These are phyloP conservation scores for Blastomyces silverae DNA, from an alignment of 2,329 filamentous ascomycete species.

Conservation along the genomic window DNA sequence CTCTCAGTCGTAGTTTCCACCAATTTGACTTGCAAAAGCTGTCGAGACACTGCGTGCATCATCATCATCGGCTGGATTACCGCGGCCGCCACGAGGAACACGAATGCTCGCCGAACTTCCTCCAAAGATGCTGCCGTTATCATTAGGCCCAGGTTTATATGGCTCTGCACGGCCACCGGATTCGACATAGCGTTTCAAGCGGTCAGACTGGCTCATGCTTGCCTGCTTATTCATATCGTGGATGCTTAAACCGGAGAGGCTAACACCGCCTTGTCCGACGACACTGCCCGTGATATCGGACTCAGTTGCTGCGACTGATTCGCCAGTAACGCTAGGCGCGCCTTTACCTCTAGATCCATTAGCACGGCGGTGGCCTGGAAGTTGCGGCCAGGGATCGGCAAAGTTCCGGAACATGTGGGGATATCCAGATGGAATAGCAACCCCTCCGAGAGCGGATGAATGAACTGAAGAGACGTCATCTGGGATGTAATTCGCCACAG, in stretches of 20 bases:
- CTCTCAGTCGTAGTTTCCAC: conserved; percentile 56
- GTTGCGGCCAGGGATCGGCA: conserved; percentile 78
- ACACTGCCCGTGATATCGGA: conserved; percentile 75
- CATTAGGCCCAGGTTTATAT: conserved; percentile 46
- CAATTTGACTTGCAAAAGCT: conserved; percentile 92
- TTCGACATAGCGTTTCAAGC: conserved; percentile 90
- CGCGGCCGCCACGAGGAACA: conserved; percentile 40
- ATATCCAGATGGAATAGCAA: conserved; percentile 73
- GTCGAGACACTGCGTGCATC: conserved; percentile 95
- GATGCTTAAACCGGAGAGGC: conserved; percentile 74
- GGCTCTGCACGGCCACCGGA: conserved; percentile 62
- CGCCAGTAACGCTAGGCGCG: conserved; percentile 74
- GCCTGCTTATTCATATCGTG: conserved; percentile 63
- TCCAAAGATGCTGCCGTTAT: conserved; percentile 60
- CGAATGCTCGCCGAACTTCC: conserved; percentile 50
- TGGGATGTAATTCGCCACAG: conserved; percentile 89
- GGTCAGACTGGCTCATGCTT: conserved; percentile 75
- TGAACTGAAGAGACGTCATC: conserved; percentile 97
- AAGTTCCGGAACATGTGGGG: conserved; percentile 96
- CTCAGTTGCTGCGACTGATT: conserved; percentile 87
- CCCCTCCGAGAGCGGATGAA: conserved; percentile 80
- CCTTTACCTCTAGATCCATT: conserved; percentile 61
- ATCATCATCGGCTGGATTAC: conserved; percentile 60
- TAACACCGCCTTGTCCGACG: conserved; percentile 77
- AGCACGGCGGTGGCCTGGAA: conserved; percentile 62